Evolutionary conservation across 345 rosid genomes (phyloP), one percentile per base, ranked within the genome.

Genomic region (Euphorbia tirucalli): DNA sequence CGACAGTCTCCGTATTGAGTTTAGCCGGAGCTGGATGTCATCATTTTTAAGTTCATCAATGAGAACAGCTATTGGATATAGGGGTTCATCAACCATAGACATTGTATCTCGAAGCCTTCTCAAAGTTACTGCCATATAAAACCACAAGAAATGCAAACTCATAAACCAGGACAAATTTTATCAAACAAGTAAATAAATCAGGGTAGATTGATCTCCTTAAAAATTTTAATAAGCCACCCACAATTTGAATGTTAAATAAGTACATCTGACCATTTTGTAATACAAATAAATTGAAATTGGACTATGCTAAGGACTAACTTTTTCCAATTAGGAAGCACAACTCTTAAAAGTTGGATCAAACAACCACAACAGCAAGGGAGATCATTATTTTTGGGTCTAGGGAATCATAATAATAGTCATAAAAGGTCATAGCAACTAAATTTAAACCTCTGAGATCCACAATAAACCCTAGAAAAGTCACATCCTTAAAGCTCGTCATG

Each of bases 21-120:
- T 90, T 78, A 94, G 70, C 11, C 98, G 84, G 10, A 94, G 88
- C 85, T 94, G 97, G 56, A 94, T 94, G 77, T 94, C 97, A 69
- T 94, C 98, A 71, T 94, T 92, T 82, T 94, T 92, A 41, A 94
- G 83, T 85, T 94, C 96, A 18, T 92, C 97, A 75, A 92, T 94
- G 54, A 94, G 88, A 61, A 94, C 81, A 3, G 97, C 97, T 48
- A 94, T 92, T 1, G 98, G 98, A 57, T 94, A 92, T 13, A 94
- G 76, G 0, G 96, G 97, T 79, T 89, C 97, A 35, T 94, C 97
- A 50, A 87, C 87, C 90, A 80, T 80, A 32, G 97, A 77, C 98
- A 92, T 90, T 65, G 54, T 61, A 63, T 25, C 69, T 56, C 3
- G 55, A 61, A 64, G 22, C 70, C 69, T 58, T 59, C 31, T 69